Conservation (phyloP, 345 rosid genomes). For the Barbarea vulgaris region DNA sequence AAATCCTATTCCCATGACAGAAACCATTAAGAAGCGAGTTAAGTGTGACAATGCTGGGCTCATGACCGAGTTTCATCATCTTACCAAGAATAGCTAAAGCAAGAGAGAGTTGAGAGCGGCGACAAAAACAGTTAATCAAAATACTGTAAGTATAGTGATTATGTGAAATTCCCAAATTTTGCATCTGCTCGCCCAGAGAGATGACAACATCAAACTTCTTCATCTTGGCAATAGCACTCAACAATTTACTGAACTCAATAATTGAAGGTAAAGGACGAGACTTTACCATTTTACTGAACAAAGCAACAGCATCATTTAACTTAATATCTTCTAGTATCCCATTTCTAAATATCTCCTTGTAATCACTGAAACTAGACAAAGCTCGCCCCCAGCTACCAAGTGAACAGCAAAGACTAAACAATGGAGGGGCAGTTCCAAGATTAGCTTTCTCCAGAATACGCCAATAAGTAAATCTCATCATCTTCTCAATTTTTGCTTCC, state of each 20-base stretch:
- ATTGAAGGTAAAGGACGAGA: background rate
- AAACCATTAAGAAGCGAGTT: background rate
- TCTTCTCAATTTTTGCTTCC: background rate
- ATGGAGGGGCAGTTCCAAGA: background rate
- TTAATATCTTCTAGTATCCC: background rate
- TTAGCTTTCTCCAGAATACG: background rate
- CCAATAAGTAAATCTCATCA: background rate
- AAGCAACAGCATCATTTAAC: background rate
- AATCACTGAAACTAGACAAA: background rate
- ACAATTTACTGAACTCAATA: background rate
- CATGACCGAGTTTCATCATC: background rate
- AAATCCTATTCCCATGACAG: background rate
- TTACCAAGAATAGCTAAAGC: background rate
- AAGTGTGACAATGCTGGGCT: background rate
- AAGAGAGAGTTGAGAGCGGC: background rate
- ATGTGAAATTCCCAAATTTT: background rate
- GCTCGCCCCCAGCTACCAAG: too few relatives aligned
- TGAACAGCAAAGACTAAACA: too few relatives aligned
- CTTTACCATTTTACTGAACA: background rate
- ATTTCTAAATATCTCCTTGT: background rate
- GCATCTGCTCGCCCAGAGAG: background rate
- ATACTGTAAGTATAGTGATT: background rate
- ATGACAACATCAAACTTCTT: constrained; percentile 6
- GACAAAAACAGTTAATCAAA: background rate
- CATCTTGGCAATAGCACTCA: background rate